Evolutionary conservation across 257 asterid species (phyloP).

Genomic region (Solanum bulbocastanum): DNA sequence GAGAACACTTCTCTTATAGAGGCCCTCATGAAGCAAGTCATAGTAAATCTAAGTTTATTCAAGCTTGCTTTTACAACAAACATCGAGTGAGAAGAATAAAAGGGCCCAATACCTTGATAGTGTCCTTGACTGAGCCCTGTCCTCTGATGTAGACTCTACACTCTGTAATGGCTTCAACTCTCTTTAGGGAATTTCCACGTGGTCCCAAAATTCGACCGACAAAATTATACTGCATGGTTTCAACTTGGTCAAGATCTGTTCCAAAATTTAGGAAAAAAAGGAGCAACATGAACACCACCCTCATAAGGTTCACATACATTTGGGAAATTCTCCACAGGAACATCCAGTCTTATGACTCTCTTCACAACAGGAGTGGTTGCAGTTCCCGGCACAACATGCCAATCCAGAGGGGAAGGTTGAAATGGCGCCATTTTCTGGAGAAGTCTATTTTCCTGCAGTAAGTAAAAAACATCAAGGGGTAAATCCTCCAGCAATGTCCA

Average conservation of each 20-base stretch:
- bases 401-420: slow-evolving; percentile 41
- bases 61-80: not conserved
- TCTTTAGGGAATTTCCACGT: slow-evolving; percentile 77
- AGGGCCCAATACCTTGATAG: slow-evolving; percentile 38
- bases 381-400: slow-evolving; percentile 44
- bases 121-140: slow-evolving; percentile 71
- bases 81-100: not conserved
- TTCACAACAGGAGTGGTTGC: slow-evolving; percentile 50
- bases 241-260: not conserved
- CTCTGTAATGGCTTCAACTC: slow-evolving; percentile 69
- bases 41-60: not conserved
- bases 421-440: slow-evolving; percentile 49
- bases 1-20: not conserved
- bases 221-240: slow-evolving; percentile 57
- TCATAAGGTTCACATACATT: slow-evolving; percentile 32
- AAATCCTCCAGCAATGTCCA: not conserved
- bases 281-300: not conserved
- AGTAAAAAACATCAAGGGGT: not conserved
- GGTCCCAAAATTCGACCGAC: slow-evolving; percentile 81
- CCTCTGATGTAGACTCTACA: slow-evolving; percentile 76
- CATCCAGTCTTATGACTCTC: slow-evolving; percentile 67
- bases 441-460: slow-evolving; percentile 50
- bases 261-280: not conserved
- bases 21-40: not conserved
- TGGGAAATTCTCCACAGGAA: slow-evolving; percentile 71